Evolutionary conservation across 495 filamentous ascomycete species (phyloP).

Genomic region (Aspergillus bridgeri): DNA sequence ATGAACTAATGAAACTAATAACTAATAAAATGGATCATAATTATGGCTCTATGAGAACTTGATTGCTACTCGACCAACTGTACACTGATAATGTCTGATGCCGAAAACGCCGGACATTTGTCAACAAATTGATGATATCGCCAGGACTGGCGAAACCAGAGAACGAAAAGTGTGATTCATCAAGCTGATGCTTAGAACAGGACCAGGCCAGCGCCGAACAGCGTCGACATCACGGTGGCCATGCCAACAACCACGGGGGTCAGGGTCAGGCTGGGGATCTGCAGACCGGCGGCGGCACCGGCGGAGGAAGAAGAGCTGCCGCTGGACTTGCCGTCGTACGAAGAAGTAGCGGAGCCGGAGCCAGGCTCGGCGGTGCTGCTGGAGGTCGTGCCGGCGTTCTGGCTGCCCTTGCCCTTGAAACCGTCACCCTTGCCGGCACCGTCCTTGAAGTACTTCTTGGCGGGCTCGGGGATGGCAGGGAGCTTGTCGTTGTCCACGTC

Average conservation of each 20-base stretch:
- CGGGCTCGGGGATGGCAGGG: slow-evolving; percentile 69
- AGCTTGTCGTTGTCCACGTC: slow-evolving; percentile 64
- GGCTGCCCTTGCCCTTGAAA: slow-evolving; percentile 68
- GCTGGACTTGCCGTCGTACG: slow-evolving; percentile 4
- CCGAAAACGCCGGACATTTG: slow-evolving; percentile 5
- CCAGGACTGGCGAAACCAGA: slow-evolving; percentile 19
- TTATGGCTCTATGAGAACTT: slow-evolving; percentile 16
- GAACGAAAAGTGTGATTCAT: slow-evolving; percentile 14
- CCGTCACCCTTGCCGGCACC: slow-evolving; percentile 73
- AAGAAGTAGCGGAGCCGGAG: slow-evolving; percentile 42
- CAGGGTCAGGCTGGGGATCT: slow-evolving; percentile 46
- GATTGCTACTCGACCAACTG: slow-evolving; percentile 16
- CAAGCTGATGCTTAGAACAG: slow-evolving; percentile 42
- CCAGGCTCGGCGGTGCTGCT: slow-evolving; percentile 61
- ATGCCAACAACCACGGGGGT: slow-evolving; percentile 52
- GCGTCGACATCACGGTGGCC: slow-evolving; percentile 54
- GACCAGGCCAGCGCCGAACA: slow-evolving; percentile 61
- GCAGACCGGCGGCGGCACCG: slow-evolving; percentile 44
- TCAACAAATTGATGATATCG: slow-evolving; percentile 1
- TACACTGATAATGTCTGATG: slow-evolving; percentile 12
- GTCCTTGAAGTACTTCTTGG: slow-evolving; percentile 63
- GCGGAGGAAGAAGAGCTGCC: slow-evolving; percentile 30
- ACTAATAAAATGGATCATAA: slow-evolving; percentile 4
- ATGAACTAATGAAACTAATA: not conserved
- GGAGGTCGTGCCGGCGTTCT: slow-evolving; percentile 61